A percentile compares a stretch with the other conserved stretches of the same genome.
Conservation (phyloP, 257 asterid genomes). For the Ajuga chamaepitys region DNA sequence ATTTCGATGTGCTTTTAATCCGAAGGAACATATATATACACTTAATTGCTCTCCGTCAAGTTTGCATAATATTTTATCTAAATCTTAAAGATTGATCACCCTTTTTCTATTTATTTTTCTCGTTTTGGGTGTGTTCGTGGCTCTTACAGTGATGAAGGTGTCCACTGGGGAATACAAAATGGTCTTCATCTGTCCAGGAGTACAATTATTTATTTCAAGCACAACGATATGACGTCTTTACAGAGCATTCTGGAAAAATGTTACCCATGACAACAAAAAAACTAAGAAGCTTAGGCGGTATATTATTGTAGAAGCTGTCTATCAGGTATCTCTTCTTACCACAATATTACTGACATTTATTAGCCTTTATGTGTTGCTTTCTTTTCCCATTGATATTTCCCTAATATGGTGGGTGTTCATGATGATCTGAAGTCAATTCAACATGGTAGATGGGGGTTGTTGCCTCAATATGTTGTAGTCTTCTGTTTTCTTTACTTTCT, state of each 20-base stretch:
- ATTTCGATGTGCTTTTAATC: slow-evolving; percentile 2
- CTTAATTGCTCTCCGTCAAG: not conserved
- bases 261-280: slow-evolving; percentile 63
- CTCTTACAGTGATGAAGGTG: slow-evolving; percentile 84
- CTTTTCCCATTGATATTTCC: not conserved
- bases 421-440: not conserved
- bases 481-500: not conserved
- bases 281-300: slow-evolving; percentile 91
- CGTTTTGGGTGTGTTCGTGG: not conserved
- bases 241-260: slow-evolving; percentile 55
- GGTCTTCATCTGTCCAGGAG: slow-evolving; percentile 97
- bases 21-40: not conserved
- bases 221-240: slow-evolving; percentile 77
- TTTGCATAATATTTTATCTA: not conserved
- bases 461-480: not conserved
- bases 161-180: slow-evolving; percentile 95
- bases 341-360: not conserved
- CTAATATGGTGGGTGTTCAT: not conserved
- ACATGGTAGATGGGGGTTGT: not conserved
- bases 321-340: slow-evolving; percentile 59
- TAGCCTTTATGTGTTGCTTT: not conserved
- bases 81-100: not conserved
- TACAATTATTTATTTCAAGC: slow-evolving; percentile 79
- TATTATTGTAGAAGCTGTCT: slow-evolving; percentile 86
- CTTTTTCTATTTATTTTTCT: not conserved